phyloP scores from a whole-genome alignment of 352 stramenopile species.

The Pythium pyrilobum region DNA sequence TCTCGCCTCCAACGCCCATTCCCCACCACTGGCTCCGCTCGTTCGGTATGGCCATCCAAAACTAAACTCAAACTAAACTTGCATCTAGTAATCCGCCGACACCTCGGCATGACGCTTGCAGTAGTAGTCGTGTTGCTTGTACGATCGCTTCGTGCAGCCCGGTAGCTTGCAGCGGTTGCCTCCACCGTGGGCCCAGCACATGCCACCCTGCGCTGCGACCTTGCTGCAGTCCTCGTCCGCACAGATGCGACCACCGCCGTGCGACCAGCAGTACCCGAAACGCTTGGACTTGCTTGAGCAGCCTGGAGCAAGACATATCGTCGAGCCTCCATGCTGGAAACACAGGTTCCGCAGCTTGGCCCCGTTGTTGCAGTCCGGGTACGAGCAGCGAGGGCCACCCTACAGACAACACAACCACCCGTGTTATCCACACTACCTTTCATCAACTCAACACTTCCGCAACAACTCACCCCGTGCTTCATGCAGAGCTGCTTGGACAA shows the following conservation, averaged over 20 bases:
- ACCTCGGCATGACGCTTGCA: slow-evolving; percentile 15
- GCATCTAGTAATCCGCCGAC: slow-evolving; percentile 9
- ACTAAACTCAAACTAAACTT: not conserved
- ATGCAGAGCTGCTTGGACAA: slow-evolving; percentile 20
- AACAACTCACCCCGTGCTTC: slow-evolving; percentile 18
- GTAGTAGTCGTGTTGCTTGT: slow-evolving; percentile 20
- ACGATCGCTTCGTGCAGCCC: slow-evolving; percentile 22
- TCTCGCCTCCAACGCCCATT: no score
- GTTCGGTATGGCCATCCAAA: not conserved
- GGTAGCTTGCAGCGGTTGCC: slow-evolving; percentile 23
- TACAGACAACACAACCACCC: not conserved
- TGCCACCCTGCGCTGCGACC: slow-evolving; percentile 20
- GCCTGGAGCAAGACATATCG: slow-evolving; percentile 12
- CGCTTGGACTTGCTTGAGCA: slow-evolving; percentile 17
- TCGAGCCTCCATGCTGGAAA: slow-evolving; percentile 21
- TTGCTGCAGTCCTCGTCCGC: slow-evolving; percentile 16
- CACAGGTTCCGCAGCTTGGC: slow-evolving; percentile 18
- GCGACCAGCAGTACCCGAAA: slow-evolving; percentile 25
- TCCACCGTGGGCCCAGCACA: slow-evolving; percentile 27
- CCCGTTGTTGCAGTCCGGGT: slow-evolving; percentile 15
- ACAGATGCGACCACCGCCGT: slow-evolving; percentile 24
- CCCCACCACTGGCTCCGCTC: not conserved
- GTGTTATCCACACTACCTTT: not conserved
- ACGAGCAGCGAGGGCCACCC: slow-evolving; percentile 14
- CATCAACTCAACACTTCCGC: not conserved